Conservation (phyloP, 345 rosid genomes). For the Brassica cretica region DNA sequence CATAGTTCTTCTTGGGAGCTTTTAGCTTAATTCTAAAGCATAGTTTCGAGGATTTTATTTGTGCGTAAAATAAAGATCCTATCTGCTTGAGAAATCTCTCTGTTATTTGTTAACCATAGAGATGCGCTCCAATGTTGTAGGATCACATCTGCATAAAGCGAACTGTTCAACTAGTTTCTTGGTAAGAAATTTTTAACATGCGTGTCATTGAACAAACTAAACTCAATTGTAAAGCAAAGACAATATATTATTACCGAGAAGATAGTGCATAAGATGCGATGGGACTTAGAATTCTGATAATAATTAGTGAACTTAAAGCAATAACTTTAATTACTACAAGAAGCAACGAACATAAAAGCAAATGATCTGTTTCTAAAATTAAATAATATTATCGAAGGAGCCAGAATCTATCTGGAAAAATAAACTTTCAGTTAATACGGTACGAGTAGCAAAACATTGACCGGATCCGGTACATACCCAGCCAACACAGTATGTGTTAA, state of each 20-base stretch:
- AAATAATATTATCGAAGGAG: background rate
- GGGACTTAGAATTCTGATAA: no score
- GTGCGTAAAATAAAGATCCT: constrained; percentile 32
- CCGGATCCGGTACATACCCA: background rate
- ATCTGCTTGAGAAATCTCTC: constrained; percentile 39
- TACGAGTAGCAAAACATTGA: background rate
- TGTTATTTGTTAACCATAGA: constrained; percentile 38
- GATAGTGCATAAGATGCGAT: no score
- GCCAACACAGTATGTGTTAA: background rate
- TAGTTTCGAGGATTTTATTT: constrained; percentile 40
- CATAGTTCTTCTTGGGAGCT: constrained; percentile 41
- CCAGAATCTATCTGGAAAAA: background rate
- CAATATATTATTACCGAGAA: no score
- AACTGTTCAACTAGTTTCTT: background rate
- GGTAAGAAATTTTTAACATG: background rate
- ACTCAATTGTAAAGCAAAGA: background rate
- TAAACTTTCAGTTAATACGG: background rate
- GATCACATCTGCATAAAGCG: constrained; percentile 11
- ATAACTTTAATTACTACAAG: no score
- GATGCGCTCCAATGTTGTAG: constrained; percentile 41
- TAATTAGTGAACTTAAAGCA: no score
- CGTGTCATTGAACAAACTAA: background rate
- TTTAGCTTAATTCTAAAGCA: constrained; percentile 29
- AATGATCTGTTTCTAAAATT: no score
- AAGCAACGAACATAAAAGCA: no score